Percentiles rank a stretch among this genome's conserved stretches.
Conservation (phyloP, 148 eudicot genomes). For the Limonium bicolor region DNA sequence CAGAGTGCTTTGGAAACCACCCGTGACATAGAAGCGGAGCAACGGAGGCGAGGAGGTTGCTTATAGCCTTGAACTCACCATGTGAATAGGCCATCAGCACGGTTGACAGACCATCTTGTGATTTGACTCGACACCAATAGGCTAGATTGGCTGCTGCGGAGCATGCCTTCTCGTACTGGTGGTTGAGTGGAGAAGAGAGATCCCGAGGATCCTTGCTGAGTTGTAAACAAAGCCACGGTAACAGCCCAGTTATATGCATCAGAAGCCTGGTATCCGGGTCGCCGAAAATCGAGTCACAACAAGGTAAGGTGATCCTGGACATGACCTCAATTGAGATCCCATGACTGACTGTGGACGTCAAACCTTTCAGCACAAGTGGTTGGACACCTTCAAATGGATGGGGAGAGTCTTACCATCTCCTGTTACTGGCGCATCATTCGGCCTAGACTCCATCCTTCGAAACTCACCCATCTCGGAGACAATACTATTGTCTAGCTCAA, state of each 20-base stretch:
- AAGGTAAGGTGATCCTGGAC: conserved; percentile 66
- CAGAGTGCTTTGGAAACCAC: conserved; percentile 95
- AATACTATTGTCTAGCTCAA: conserved; percentile 45
- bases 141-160: conserved; percentile 73
- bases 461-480: conserved; percentile 37
- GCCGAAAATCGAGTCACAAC: conserved; percentile 90
- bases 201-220: conserved; percentile 58
- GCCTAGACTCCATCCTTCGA: conserved; percentile 50
- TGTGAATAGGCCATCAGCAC: conserved; percentile 74
- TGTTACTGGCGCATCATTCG: conserved; percentile 15
- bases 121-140: conserved; percentile 82
- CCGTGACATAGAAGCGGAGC: conserved; percentile 76
- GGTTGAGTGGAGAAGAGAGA: conserved; percentile 50
- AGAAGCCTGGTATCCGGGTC: conserved; percentile 76
- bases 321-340: conserved; percentile 82
- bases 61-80: conserved; percentile 75
- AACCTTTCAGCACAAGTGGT: conserved; percentile 91
- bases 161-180: conserved; percentile 72
- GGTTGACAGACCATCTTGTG: conserved; percentile 62
- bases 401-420: conserved; percentile 56
- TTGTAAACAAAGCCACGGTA: conserved; percentile 94
- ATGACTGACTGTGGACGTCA: conserved; percentile 85
- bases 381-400: conserved; percentile 98
- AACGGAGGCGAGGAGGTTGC: conserved; percentile 71
- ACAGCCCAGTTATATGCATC: conserved; percentile 89